A percentile compares a stretch with the other conserved stretches of the same genome.
phyloP scores from a whole-genome alignment of 208 protist genomes.

The Eutreptiella sp. region DNA sequence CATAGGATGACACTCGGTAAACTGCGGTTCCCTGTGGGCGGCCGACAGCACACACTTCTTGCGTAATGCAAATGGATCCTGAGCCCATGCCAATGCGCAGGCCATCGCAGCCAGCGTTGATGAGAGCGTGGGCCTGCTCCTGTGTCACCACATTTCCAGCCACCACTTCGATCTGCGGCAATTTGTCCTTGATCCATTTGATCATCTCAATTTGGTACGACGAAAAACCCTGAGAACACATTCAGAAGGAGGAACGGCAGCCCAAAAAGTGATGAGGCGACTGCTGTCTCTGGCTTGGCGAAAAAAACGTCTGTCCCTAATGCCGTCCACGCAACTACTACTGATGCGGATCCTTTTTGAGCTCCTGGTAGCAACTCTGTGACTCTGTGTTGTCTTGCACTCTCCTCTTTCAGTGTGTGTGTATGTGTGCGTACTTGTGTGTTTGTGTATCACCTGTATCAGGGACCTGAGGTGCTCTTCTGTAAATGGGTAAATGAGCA shows the following conservation, averaged over 20 bases:
- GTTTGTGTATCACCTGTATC: no score
- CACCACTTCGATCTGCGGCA: constrained; percentile 72
- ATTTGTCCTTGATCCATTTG: constrained; percentile 79
- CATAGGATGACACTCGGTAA: constrained; percentile 80
- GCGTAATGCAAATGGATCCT: constrained; percentile 96
- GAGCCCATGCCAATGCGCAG: constrained; percentile 95
- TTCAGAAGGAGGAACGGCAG: constrained; percentile 35
- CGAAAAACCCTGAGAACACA: constrained; percentile 91
- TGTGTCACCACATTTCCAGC: constrained; percentile 94
- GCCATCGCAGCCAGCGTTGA: constrained; percentile 90
- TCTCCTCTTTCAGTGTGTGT: no score
- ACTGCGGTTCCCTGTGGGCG: constrained; percentile 91
- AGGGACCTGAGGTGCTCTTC: no score
- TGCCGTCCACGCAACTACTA: no score
- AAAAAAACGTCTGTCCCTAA: no score
- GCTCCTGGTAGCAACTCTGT: no score
- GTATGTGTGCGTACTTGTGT: no score
- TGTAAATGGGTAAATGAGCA: no score
- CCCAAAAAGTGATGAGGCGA: not conserved
- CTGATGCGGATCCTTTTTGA: no score
- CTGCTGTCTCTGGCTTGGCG: not conserved
- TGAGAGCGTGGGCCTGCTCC: constrained; percentile 88
- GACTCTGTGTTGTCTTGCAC: no score
- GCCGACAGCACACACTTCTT: constrained; percentile 87
- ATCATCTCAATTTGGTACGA: constrained; percentile 92